A percentile compares a stretch with the other conserved stretches of the same genome.
These are phyloP conservation scores for Vitis rupestris DNA, from an alignment of 164 flowering plant species.

Conservation along the genomic window DNA sequence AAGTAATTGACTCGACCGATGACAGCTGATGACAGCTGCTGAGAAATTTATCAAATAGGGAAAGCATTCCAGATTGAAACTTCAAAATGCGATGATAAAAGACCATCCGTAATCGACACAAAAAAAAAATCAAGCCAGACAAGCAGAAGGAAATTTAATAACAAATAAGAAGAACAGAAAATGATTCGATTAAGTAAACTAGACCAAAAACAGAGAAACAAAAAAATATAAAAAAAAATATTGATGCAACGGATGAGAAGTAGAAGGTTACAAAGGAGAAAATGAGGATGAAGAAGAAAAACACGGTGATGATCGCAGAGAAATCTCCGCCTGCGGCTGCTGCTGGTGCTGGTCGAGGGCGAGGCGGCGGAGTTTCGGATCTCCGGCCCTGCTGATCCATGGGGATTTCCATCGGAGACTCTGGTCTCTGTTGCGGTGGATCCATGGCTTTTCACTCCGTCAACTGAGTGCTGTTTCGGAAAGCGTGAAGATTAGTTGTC, in stretches of 20 bases:
- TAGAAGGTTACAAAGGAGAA: slow-evolving; percentile 21
- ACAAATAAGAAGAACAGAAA: no score
- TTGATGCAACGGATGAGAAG: background rate
- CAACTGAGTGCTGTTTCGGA: no score
- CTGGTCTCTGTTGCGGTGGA: slow-evolving; percentile 18
- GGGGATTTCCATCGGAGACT: background rate
- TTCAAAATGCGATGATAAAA: no score
- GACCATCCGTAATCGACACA: no score
- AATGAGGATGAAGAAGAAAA: slow-evolving; percentile 30
- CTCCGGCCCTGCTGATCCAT: slow-evolving; percentile 7
- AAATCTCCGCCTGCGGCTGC: slow-evolving; percentile 20
- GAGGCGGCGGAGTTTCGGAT: slow-evolving; percentile 16
- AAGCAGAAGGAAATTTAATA: no score
- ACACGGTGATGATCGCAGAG: slow-evolving; percentile 24
- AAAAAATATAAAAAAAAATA: background rate
- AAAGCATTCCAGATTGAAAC: no score
- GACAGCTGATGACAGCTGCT: no score
- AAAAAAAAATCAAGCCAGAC: no score
- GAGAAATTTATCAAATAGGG: no score
- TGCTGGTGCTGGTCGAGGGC: slow-evolving; percentile 4
- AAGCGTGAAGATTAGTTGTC: no score
- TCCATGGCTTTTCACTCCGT: slow-evolving; percentile 18
- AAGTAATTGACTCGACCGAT: no score
- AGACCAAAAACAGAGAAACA: background rate
- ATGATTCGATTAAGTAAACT: no score